Evolutionary conservation across 1,139 yeast genomes (phyloP).

Genomic region (Tardiomyces blankii): DNA sequence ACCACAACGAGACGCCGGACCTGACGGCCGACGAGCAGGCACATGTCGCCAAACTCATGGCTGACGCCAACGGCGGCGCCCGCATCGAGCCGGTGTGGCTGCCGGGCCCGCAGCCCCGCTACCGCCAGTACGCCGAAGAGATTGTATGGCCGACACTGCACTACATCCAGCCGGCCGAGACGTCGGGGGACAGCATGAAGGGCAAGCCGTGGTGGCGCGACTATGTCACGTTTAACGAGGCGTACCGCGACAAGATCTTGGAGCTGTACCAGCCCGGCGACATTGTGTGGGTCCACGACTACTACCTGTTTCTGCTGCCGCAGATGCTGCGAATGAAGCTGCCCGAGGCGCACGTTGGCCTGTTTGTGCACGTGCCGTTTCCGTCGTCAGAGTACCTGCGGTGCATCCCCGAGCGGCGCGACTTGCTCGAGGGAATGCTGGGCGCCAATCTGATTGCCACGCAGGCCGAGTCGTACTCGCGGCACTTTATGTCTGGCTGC

Average conservation of each 20-base stretch:
- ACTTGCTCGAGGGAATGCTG: constrained; percentile 77
- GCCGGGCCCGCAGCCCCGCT: constrained; percentile 49
- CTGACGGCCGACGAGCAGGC: constrained; percentile 9
- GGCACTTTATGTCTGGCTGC: constrained; percentile 87
- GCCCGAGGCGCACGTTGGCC: constrained; percentile 72
- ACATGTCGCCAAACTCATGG: constrained; percentile 9
- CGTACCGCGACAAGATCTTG: constrained; percentile 69
- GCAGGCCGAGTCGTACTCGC: constrained; percentile 74
- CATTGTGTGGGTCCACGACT: constrained; percentile 91
- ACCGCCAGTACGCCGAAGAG: constrained; percentile 86
- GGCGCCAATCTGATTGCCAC: constrained; percentile 83
- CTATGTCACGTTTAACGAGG: constrained; percentile 83
- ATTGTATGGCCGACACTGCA: constrained; percentile 93
- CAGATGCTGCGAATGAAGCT: constrained; percentile 74
- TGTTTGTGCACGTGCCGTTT: constrained; percentile 75
- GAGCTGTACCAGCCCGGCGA: constrained; percentile 79
- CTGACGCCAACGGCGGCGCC: constrained; percentile 33
- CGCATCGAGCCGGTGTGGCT: constrained; percentile 82
- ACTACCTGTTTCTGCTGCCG: constrained; percentile 74
- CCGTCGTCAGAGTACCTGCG: constrained; percentile 95
- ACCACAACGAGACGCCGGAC: constrained; percentile 3
- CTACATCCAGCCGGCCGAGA: constrained; percentile 54
- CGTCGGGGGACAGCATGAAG: constrained; percentile 54
- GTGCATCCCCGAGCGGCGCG: constrained; percentile 71
- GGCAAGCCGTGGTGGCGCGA: constrained; percentile 84